Base-by-base conservation (phyloP, 1,284 basidiomycete genomes). In the Spongispora temasekensis region DNA sequence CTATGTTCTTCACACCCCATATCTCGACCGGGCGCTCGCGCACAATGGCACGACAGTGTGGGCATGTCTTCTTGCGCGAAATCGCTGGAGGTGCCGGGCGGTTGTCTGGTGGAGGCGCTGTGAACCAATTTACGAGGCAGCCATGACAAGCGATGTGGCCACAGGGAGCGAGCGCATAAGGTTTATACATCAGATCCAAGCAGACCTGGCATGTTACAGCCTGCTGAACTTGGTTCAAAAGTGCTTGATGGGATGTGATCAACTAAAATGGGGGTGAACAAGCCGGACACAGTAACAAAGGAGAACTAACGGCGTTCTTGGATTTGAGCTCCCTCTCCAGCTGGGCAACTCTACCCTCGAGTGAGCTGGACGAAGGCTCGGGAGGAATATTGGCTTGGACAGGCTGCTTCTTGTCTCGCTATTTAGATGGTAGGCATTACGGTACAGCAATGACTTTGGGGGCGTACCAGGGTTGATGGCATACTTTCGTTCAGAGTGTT, bases 121-220 rank as follows among this genome's bases (percentile, higher is more conserved):
- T 86, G 71, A 92, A 93, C 90, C 90, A 93, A 31, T 78, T 78
- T n/a, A 89, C 79, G 15, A 93, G 84, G 68, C 90, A 92, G 30
- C 72, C 68, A 61, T 90, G 81, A 68, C 90, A 93, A 5, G 85
- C 83, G 46, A 89, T 77, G 65, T 93, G 90, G 6, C 91, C 90
- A 62, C 90, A 93, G 0, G 90, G 88, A 0, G 85, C 79, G 19
- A 92, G 81, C 0, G 87, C 83, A 65, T 84, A 91, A 0, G 90
- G 89, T 64, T 83, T 83, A 69, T 88, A 78, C 72, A 92, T 79
- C 25, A 88, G 76, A 65, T 90, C 89, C 32, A 91, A 77, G 68
- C 90, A 92, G 59, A 92, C 86, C 71, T 90, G 87, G 64, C 90
- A 92, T 8, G 83, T 87, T 23, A 90, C 72, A 1, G 84, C 81